Conservation (phyloP, 2,329 filamentous ascomycete genomes). For the Chaetomium strumarium region DNA sequence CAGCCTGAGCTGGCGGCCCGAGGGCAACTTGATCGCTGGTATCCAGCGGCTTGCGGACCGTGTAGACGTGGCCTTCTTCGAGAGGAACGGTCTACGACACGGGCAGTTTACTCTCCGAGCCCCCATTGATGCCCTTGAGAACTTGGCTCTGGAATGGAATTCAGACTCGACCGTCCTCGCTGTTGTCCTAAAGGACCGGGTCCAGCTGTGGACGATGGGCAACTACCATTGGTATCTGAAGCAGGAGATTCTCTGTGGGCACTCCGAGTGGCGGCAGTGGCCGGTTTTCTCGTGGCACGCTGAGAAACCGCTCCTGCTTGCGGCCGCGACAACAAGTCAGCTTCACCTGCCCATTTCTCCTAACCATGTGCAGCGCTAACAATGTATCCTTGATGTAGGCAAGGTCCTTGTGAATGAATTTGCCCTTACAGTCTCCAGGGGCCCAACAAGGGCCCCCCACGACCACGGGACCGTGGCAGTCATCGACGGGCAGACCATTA, state of each 20-base stretch:
- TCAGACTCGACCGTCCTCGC: conserved; percentile 86
- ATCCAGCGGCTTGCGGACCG: conserved; percentile 65
- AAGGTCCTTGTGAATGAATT: conserved; percentile 58
- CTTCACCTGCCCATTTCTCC: background rate
- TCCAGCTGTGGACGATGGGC: conserved; percentile 95
- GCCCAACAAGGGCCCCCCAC: conserved; percentile 62
- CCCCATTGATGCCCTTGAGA: conserved; percentile 15
- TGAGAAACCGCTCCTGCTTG: conserved; percentile 70
- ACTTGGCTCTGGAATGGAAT: conserved; percentile 70
- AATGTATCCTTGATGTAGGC: conserved; percentile 28
- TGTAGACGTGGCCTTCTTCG: conserved; percentile 89
- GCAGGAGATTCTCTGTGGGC: conserved; percentile 62
- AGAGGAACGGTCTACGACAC: conserved; percentile 94
- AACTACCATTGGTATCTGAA: conserved; percentile 99
- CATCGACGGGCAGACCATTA: conserved; percentile 73
- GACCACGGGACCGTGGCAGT: conserved; percentile 78
- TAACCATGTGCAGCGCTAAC: conserved; percentile 16
- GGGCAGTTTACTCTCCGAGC: conserved; percentile 78
- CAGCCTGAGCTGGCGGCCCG: conserved; percentile 83
- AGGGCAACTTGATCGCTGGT: conserved; percentile 84
- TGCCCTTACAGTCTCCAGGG: conserved; percentile 60
- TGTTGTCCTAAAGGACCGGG: conserved; percentile 63
- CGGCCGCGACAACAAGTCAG: conserved; percentile 47
- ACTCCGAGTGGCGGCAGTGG: conserved; percentile 22
- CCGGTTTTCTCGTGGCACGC: conserved; percentile 67